Evolutionary conservation across 495 filamentous ascomycete species (phyloP).

Genomic region (Letharia columbiana): DNA sequence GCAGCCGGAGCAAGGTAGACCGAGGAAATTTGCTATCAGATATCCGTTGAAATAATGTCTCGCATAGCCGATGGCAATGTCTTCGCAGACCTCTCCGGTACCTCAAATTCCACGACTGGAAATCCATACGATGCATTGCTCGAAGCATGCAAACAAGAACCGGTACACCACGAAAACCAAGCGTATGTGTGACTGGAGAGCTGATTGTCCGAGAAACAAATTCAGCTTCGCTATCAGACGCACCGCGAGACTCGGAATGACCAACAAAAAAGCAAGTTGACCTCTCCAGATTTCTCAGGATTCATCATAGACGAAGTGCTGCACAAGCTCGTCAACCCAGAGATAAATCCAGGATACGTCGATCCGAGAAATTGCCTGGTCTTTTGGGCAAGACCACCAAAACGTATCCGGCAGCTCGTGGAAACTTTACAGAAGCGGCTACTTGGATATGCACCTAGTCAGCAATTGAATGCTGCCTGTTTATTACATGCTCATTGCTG

Average conservation of each 20-base stretch:
- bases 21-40: not conserved
- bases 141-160: constrained; percentile 46
- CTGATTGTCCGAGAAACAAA: constrained; percentile 43
- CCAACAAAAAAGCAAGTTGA: constrained; percentile 59
- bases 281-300: constrained; percentile 57
- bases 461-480: not conserved
- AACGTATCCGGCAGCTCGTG: constrained; percentile 56
- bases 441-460: constrained; percentile 8
- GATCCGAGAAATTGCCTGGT: constrained; percentile 76
- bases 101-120: not conserved
- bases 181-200: not conserved
- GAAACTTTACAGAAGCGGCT: constrained; percentile 59
- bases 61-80: not conserved
- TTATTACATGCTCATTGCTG: constrained; percentile 1
- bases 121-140: constrained; percentile 79
- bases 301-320: constrained; percentile 71
- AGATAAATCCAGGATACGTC: constrained; percentile 52
- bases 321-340: constrained; percentile 50
- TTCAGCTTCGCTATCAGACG: constrained; percentile 61
- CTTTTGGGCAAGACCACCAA: constrained; percentile 78
- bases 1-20: not conserved
- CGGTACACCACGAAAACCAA: constrained; percentile 37
- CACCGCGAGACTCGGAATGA: constrained; percentile 67
- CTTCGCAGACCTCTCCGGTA: constrained; percentile 3
- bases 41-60: constrained; percentile 1